phyloP scores from a whole-genome alignment of 805 yeast species.

The Komagataella populi region DNA sequence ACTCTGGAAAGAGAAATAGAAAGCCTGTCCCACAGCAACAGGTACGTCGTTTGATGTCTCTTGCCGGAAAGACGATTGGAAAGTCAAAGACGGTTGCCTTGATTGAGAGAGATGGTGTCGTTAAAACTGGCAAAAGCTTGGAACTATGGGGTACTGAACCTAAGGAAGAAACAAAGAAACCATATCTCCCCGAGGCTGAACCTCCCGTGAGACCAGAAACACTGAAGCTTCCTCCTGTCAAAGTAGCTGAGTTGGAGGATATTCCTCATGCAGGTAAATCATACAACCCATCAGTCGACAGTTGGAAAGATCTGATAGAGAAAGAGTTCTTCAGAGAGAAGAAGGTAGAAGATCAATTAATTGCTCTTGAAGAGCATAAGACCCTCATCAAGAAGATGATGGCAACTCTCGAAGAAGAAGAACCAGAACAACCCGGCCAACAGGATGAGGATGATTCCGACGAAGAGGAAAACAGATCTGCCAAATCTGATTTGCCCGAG shows the following conservation, averaged over 20 bases:
- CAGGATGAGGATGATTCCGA: slow-evolving; percentile 18
- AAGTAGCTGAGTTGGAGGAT: slow-evolving; percentile 32
- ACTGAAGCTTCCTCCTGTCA: slow-evolving; percentile 34
- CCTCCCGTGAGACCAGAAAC: slow-evolving; percentile 43
- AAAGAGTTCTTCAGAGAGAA: slow-evolving; percentile 56
- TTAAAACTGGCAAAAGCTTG: slow-evolving; percentile 26
- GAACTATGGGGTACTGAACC: slow-evolving; percentile 61
- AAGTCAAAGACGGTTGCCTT: slow-evolving; percentile 35
- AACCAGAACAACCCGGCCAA: slow-evolving; percentile 22
- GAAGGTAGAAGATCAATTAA: slow-evolving; percentile 49
- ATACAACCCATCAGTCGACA: slow-evolving; percentile 75
- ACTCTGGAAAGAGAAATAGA: slow-evolving; percentile 20
- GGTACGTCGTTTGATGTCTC: slow-evolving; percentile 49
- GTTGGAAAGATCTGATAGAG: slow-evolving; percentile 66
- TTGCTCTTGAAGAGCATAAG: slow-evolving; percentile 47
- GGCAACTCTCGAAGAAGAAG: slow-evolving; percentile 46
- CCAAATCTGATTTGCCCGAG: slow-evolving; percentile 53
- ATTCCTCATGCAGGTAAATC: slow-evolving; percentile 82
- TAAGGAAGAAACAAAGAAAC: slow-evolving; percentile 8
- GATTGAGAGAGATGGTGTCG: slow-evolving; percentile 52
- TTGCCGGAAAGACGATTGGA: slow-evolving; percentile 63
- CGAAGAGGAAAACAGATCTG: slow-evolving; percentile 35
- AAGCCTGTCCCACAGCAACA: slow-evolving; percentile 44
- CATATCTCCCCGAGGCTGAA: slow-evolving; percentile 10
- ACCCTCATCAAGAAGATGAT: slow-evolving; percentile 53